phyloP scores from a whole-genome alignment of 148 eudicot genomes.

The Rhododendron griersonianum region DNA sequence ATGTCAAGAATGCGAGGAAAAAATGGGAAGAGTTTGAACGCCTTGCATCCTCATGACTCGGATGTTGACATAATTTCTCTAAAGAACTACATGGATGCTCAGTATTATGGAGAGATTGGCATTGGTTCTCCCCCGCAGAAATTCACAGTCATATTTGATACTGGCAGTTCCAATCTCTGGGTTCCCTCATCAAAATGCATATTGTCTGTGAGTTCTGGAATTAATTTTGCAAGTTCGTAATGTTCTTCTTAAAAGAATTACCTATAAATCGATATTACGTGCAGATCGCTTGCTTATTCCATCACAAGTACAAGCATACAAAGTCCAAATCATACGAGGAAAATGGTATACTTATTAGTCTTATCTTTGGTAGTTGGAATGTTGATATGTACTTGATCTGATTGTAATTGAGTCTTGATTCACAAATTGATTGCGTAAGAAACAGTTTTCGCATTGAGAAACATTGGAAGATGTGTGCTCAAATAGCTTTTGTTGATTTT shows the following conservation, averaged over 20 bases:
- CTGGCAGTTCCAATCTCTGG: slow-evolving; percentile 90
- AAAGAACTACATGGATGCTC: slow-evolving; percentile 73
- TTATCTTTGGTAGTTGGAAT: not conserved
- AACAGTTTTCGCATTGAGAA: not conserved
- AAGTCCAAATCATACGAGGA: slow-evolving; percentile 51
- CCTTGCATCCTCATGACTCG: slow-evolving; percentile 11
- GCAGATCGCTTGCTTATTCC: slow-evolving; percentile 76
- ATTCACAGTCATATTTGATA: slow-evolving; percentile 78
- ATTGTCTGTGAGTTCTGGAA: slow-evolving; percentile 57
- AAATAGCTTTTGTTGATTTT: not conserved
- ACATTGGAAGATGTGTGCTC: not conserved
- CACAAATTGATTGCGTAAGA: not conserved
- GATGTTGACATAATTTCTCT: slow-evolving; percentile 41
- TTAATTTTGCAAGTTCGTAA: not conserved
- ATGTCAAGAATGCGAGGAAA: slow-evolving; percentile 28
- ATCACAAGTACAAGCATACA: slow-evolving; percentile 57
- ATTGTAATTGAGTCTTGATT: not conserved
- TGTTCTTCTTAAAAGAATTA: slow-evolving; percentile 2
- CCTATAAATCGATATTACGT: not conserved
- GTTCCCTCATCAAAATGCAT: slow-evolving; percentile 79
- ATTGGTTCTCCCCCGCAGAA: slow-evolving; percentile 80
- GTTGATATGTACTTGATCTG: not conserved
- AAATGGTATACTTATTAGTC: slow-evolving; percentile 31
- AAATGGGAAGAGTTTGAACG: slow-evolving; percentile 15
- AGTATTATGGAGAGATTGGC: slow-evolving; percentile 76